phyloP scores from a whole-genome alignment of 768 basidiomycete genomes.

The Russula compacta region DNA sequence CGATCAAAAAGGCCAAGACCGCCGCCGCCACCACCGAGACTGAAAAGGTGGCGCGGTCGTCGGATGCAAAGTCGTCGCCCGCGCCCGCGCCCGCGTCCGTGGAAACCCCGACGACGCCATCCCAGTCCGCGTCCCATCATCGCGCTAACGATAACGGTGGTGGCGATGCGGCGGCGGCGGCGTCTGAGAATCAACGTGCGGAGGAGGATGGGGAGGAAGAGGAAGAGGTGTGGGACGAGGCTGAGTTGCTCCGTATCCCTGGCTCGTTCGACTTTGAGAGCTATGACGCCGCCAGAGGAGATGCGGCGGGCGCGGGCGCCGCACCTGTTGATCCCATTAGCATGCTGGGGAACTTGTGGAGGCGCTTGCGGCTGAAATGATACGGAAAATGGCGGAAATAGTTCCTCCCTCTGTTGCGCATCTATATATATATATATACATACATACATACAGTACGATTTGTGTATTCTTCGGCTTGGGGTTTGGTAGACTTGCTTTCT shows the following conservation, averaged over 20 bases:
- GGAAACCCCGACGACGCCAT: no score
- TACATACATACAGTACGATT: no score
- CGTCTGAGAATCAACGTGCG: neutral
- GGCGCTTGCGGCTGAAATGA: slow-evolving; percentile 4
- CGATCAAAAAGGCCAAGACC: neutral
- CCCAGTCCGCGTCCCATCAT: no score
- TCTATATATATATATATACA: no score
- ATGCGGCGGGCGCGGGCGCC: neutral
- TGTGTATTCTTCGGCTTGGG: no score
- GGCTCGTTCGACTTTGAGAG: slow-evolving; percentile 10
- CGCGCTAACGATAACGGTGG: neutral
- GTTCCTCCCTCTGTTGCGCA: no score
- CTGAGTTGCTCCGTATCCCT: slow-evolving; percentile 2
- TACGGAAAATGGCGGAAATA: neutral
- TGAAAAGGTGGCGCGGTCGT: neutral
- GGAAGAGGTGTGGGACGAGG: neutral
- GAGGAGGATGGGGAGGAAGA: neutral
- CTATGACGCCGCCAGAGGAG: neutral
- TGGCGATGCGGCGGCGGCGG: neutral
- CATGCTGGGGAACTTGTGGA: slow-evolving; percentile 8
- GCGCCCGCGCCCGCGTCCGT: no score
- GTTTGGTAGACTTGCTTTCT: no score
- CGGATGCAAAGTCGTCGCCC: neutral
- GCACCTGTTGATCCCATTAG: neutral
- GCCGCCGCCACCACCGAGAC: neutral